A percentile compares a stretch with the other conserved stretches of the same genome.
These are phyloP conservation scores for Sporothrix globosa DNA, from an alignment of 2,329 filamentous ascomycete species.

Conservation along the genomic window DNA sequence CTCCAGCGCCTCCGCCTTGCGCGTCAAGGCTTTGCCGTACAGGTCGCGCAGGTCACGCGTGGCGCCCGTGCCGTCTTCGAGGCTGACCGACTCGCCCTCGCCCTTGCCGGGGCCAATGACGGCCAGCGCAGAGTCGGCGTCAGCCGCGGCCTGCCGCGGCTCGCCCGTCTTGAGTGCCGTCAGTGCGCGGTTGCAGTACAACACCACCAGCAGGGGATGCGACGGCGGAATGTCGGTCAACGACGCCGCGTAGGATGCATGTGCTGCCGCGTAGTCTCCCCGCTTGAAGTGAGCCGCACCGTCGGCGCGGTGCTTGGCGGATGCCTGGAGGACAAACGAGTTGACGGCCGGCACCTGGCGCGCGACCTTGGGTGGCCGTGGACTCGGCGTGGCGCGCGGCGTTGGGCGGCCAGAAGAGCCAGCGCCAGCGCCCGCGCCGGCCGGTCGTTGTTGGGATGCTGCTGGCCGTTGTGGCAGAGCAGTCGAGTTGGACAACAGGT, in stretches of 20 bases:
- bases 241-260: slow-evolving; percentile 78
- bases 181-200: slow-evolving; percentile 87
- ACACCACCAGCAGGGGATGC: slow-evolving; percentile 84
- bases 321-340: slow-evolving; percentile 69
- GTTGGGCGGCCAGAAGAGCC: slow-evolving; percentile 42
- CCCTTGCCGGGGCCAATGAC: slow-evolving; percentile 81
- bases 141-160: slow-evolving; percentile 80
- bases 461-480: slow-evolving; percentile 40
- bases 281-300: slow-evolving; percentile 91
- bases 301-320: slow-evolving; percentile 74
- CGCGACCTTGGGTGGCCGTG: slow-evolving; percentile 46
- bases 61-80: slow-evolving; percentile 63
- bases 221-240: slow-evolving; percentile 71
- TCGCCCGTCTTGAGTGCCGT: slow-evolving; percentile 91
- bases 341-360: slow-evolving; percentile 70
- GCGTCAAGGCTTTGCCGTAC: slow-evolving; percentile 88
- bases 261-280: slow-evolving; percentile 87
- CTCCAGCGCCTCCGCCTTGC: slow-evolving; percentile 94
- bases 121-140: slow-evolving; percentile 78
- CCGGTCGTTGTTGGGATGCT: background rate
- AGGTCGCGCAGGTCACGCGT: slow-evolving; percentile 88
- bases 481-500: slow-evolving; percentile 64
- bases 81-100: slow-evolving; percentile 75
- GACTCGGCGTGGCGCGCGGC: slow-evolving; percentile 46
- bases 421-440: slow-evolving; percentile 42